phyloP scores from a whole-genome alignment of 306 rosid genomes.

The Acacia acuminata region DNA sequence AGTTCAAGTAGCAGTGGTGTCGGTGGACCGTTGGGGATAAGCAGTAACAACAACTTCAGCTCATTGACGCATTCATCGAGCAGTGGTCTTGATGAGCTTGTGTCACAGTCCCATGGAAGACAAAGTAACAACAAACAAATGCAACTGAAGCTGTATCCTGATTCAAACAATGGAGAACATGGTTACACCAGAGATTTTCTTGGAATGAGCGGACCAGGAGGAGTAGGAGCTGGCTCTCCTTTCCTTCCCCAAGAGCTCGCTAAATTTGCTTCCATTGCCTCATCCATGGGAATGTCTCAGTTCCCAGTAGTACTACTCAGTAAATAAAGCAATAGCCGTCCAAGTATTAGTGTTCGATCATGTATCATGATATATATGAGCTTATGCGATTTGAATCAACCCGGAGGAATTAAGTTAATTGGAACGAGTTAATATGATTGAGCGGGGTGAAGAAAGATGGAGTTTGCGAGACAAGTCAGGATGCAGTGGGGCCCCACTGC shows the following conservation, averaged over 20 bases:
- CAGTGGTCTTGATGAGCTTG: slow-evolving; percentile 43
- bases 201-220: slow-evolving; percentile 54
- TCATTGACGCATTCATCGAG: slow-evolving; percentile 46
- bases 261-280: slow-evolving; percentile 58
- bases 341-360: not conserved
- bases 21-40: slow-evolving; percentile 1
- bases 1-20: slow-evolving; percentile 1
- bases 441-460: not conserved
- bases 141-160: slow-evolving; percentile 32
- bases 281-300: slow-evolving; percentile 65
- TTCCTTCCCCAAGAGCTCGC: slow-evolving; percentile 63
- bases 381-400: slow-evolving; percentile 6
- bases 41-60: not conserved
- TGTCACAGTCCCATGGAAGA: slow-evolving; percentile 37
- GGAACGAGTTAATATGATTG: not conserved
- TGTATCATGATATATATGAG: not conserved
- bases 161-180: slow-evolving; percentile 33
- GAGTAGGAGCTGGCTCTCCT: slow-evolving; percentile 32
- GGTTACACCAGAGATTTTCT: slow-evolving; percentile 83
- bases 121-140: slow-evolving; percentile 36
- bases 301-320: slow-evolving; percentile 61
- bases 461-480: not conserved
- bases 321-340: slow-evolving; percentile 23
- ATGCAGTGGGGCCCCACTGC: slow-evolving; percentile 48
- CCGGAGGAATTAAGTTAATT: not conserved